Percentiles rank a stretch among this genome's conserved stretches.
These are phyloP conservation scores for Abelmoschus esculentus DNA, from an alignment of 345 rosid species.

Conservation along the genomic window DNA sequence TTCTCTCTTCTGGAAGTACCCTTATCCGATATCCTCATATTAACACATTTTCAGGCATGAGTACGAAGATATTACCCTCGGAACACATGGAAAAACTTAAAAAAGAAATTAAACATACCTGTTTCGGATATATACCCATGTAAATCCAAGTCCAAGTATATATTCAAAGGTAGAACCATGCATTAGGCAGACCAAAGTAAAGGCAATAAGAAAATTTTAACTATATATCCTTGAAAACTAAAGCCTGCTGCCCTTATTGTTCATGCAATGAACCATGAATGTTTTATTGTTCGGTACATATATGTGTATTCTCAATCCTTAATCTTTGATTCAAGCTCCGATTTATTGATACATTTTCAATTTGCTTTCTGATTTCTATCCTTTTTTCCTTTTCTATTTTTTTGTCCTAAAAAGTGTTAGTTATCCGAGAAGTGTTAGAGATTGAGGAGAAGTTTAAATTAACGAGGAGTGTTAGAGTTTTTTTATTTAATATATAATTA, in stretches of 20 bases:
- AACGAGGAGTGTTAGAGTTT: too few species aligned
- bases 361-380: neutral
- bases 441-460: too few species aligned
- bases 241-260: neutral
- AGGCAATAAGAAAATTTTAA: neutral
- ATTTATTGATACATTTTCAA: neutral
- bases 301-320: neutral
- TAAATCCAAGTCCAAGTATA: neutral
- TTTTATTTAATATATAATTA: too few species aligned
- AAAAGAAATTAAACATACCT: neutral
- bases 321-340: neutral
- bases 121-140: neutral
- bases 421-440: too few species aligned
- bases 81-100: neutral
- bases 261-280: neutral
- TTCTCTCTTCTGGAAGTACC: neutral
- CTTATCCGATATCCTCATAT: neutral
- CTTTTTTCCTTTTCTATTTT: neutral
- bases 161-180: neutral
- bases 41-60: neutral
- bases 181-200: neutral
- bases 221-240: neutral
- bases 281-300: neutral
- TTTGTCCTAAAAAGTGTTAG: too few species aligned
- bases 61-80: neutral